These are phyloP conservation scores for Paspalum notatum DNA, from an alignment of 176 grass and related monocot species.

Conservation along the genomic window DNA sequence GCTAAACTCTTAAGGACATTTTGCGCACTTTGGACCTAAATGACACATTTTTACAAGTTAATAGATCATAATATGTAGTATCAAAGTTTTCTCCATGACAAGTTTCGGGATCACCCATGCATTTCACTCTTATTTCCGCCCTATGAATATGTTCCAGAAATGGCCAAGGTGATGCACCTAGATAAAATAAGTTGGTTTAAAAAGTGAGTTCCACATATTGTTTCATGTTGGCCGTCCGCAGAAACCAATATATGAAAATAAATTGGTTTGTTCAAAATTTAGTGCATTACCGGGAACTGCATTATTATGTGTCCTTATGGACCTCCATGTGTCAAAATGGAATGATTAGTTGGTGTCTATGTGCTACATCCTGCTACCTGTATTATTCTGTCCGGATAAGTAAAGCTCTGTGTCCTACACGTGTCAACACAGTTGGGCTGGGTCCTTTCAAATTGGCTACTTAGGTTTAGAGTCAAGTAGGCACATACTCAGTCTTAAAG, in stretches of 20 bases:
- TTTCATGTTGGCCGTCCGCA: not conserved
- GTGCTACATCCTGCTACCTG: not conserved
- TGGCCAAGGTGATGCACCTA: too few species aligned
- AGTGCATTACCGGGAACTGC: not conserved
- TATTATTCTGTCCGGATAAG: constrained; percentile 5
- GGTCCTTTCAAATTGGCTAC: constrained; percentile 1
- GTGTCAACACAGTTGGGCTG: not conserved
- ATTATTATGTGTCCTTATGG: not conserved
- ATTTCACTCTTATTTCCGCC: too few species aligned
- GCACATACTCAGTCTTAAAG: not conserved
- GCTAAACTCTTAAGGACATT: too few species aligned
- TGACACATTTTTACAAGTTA: too few species aligned
- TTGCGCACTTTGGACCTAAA: too few species aligned
- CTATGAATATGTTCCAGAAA: too few species aligned
- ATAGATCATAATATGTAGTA: too few species aligned
- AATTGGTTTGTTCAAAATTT: constrained; percentile 7
- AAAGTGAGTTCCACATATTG: not conserved
- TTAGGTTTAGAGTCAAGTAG: constrained; percentile 22
- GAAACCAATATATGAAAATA: not conserved
- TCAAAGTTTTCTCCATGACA: too few species aligned
- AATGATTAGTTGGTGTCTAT: constrained; percentile 5
- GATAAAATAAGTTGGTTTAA: not conserved
- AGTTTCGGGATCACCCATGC: too few species aligned
- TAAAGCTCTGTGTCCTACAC: constrained; percentile 12
- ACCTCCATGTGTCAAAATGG: not conserved